phyloP scores from a whole-genome alignment of 345 rosid genomes.

The Rhodamnia argentea region DNA sequence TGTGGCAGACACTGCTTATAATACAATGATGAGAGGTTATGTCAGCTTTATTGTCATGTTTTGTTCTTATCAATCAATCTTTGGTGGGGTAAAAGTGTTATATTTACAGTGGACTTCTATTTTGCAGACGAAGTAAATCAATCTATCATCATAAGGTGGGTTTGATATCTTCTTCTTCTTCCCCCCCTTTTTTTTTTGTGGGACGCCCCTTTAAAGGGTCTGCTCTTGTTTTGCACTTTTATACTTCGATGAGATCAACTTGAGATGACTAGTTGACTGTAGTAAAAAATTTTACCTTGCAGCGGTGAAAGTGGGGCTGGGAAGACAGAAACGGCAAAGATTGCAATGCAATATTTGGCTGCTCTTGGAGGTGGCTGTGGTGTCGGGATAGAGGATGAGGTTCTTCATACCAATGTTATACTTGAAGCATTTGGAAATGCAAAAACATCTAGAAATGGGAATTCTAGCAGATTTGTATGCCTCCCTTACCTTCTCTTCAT shows the following conservation, averaged over 20 bases:
- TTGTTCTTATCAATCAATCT: background rate
- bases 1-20: constrained; percentile 68
- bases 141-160: constrained; percentile 89
- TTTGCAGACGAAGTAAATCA: constrained; percentile 76
- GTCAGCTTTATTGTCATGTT: background rate
- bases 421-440: constrained; percentile 99
- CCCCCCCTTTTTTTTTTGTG: background rate
- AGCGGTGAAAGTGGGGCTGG: constrained; percentile 99
- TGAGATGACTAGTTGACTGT: background rate
- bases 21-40: constrained; percentile 93
- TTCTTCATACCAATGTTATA: constrained; percentile 57
- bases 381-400: constrained; percentile 57
- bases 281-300: constrained; percentile 2
- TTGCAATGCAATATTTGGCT: constrained; percentile 86
- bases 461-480: constrained; percentile 95
- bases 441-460: constrained; percentile 79
- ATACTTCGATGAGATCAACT: background rate
- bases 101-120: background rate
- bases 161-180: background rate
- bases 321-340: constrained; percentile 95
- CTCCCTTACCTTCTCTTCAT: background rate
- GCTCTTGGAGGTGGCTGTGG: constrained; percentile 65
- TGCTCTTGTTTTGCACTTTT: background rate
- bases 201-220: background rate
- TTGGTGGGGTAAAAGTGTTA: background rate